phyloP scores from a whole-genome alignment of 306 rosid species.

The Cucumis cinereus region DNA sequence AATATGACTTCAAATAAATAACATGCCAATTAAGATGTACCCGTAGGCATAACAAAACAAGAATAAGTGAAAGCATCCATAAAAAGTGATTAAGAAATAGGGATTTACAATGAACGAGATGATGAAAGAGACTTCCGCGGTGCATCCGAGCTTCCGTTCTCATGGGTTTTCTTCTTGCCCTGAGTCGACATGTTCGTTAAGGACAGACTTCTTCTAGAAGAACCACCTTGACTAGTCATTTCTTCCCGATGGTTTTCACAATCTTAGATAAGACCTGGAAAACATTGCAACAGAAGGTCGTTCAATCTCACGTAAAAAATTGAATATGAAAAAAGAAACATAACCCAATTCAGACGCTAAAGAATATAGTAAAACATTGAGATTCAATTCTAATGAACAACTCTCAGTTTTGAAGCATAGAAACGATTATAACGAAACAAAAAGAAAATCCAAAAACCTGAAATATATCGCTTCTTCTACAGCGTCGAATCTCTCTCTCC shows the following conservation, averaged over 20 bases:
- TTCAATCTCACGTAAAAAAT: not conserved
- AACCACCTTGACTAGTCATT: conserved; percentile 50
- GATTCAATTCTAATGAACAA: not conserved
- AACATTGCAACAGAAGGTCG: not conserved
- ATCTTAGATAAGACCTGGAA: not conserved
- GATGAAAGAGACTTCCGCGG: conserved; percentile 35
- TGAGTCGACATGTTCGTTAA: conserved; percentile 19
- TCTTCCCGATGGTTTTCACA: not conserved
- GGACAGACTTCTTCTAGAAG: conserved; percentile 44
- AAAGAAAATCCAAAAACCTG: not conserved
- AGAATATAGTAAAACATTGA: not conserved
- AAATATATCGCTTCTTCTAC: not conserved
- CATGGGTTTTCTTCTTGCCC: conserved; percentile 38
- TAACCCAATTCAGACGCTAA: not conserved
- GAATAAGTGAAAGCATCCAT: not conserved
- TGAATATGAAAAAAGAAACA: not conserved
- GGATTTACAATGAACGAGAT: conserved; percentile 37
- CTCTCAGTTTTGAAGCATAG: not conserved
- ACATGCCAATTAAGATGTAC: not conserved
- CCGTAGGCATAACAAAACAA: not conserved
- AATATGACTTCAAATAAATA: not conserved
- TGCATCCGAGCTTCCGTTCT: conserved; percentile 30
- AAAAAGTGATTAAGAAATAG: not conserved
- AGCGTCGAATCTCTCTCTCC: not conserved
- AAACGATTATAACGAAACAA: not conserved